Evolutionary conservation across 495 filamentous ascomycete species (phyloP).

Genomic region (Daldinia decipiens): DNA sequence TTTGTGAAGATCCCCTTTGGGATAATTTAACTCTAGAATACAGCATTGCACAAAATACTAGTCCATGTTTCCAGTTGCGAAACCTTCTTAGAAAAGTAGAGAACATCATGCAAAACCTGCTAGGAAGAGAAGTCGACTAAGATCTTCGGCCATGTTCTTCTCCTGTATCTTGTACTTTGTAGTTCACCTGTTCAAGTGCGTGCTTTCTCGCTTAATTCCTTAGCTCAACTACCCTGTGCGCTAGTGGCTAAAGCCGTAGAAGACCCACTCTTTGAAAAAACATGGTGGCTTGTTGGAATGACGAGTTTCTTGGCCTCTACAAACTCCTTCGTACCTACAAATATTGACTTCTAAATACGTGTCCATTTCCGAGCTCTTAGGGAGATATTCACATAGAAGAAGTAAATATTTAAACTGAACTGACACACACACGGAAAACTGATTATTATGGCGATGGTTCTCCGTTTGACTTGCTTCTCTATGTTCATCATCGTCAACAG

Average conservation of each 20-base stretch:
- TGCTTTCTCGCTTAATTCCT: conserved; percentile 40
- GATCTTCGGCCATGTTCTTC: conserved; percentile 20
- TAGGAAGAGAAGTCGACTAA: conserved; percentile 17
- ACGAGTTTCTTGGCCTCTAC: conserved; percentile 33
- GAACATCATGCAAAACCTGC: conserved; percentile 8
- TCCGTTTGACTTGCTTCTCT: neutral
- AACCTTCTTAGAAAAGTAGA: conserved; percentile 23
- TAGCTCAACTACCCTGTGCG: conserved; percentile 18
- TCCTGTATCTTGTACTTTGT: conserved; percentile 19
- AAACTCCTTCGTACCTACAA: conserved; percentile 16
- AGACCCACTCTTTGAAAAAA: conserved; percentile 34
- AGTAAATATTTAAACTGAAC: neutral
- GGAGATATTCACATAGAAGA: neutral
- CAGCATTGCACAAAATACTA: conserved; percentile 12
- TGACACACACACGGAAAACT: neutral
- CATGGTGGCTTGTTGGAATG: conserved; percentile 46
- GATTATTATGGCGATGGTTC: neutral
- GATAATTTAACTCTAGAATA: conserved; percentile 1
- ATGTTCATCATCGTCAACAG: neutral
- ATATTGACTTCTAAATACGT: conserved; percentile 7
- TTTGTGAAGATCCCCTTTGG: neutral
- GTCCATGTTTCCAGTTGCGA: conserved; percentile 5
- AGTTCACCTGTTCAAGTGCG: conserved; percentile 21
- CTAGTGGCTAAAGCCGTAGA: conserved; percentile 42
- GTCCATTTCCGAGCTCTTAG: neutral